Conservation (phyloP, 371 early-diverging fungal species). For the Gilbertella persicaria region DNA sequence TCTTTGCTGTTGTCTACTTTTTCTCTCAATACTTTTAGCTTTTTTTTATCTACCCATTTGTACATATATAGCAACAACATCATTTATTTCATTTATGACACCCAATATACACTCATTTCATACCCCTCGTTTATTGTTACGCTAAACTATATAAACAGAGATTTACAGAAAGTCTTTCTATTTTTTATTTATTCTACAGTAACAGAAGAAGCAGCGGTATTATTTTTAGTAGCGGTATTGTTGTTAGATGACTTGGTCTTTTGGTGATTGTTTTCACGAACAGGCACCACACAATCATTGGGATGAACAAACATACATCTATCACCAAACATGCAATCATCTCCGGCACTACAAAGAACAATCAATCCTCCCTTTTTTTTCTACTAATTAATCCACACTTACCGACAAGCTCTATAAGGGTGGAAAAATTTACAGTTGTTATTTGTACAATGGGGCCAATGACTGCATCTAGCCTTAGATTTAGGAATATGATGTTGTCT, state of each 20-base stretch:
- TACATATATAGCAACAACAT: too few relatives aligned
- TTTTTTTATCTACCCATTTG: too few relatives aligned
- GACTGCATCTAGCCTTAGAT: constrained; percentile 53
- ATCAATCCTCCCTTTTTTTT: neutral
- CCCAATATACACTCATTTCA: too few relatives aligned
- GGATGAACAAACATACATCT: constrained; percentile 59
- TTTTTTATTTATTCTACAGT: too few relatives aligned
- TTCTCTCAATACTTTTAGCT: neutral
- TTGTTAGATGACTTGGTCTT: neutral
- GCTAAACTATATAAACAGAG: too few relatives aligned
- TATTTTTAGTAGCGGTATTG: neutral
- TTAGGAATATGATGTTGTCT: constrained; percentile 34
- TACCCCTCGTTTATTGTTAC: too few relatives aligned
- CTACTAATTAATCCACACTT: constrained; percentile 13
- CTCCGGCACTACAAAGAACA: constrained; percentile 38
- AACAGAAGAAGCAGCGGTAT: too few relatives aligned
- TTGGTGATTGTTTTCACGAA: neutral
- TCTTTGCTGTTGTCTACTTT: neutral
- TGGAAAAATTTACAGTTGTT: constrained; percentile 62
- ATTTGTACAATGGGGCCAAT: constrained; percentile 63
- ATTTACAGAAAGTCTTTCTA: too few relatives aligned
- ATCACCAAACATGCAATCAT: constrained; percentile 46
- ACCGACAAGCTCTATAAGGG: constrained; percentile 53
- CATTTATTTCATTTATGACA: too few relatives aligned
- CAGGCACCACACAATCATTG: constrained; percentile 23